Percentiles rank a stretch among this genome's conserved stretches.
These are phyloP conservation scores for Rhododendron simsii DNA, from an alignment of 148 eudicot genomes.

Conservation along the genomic window DNA sequence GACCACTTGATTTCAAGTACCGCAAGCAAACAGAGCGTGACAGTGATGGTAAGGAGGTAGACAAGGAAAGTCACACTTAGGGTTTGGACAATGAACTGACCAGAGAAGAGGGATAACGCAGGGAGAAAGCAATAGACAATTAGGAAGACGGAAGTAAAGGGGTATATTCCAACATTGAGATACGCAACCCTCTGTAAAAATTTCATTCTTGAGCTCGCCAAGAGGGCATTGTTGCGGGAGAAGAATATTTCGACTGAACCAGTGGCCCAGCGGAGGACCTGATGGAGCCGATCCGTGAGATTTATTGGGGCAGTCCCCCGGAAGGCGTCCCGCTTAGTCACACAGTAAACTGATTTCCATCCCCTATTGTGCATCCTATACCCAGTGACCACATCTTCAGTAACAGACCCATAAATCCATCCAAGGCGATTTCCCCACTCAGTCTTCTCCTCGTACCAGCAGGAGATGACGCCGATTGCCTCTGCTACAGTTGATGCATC, in stretches of 20 bases:
- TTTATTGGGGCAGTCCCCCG: slow-evolving; percentile 94
- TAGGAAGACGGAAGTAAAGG: slow-evolving; percentile 80
- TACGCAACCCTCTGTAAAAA: slow-evolving; percentile 76
- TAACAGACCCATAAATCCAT: slow-evolving; percentile 93
- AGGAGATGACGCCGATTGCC: slow-evolving; percentile 78
- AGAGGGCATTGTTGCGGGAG: slow-evolving; percentile 83
- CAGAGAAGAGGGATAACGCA: slow-evolving; percentile 88
- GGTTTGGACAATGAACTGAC: slow-evolving; percentile 85
- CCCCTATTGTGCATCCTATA: slow-evolving; percentile 94
- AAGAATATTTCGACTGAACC: slow-evolving; percentile 93
- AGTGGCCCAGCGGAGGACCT: slow-evolving; percentile 93
- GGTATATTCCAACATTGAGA: slow-evolving; percentile 90
- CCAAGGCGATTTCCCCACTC: slow-evolving; percentile 93
- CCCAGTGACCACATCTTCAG: slow-evolving; percentile 94
- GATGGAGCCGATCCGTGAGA: slow-evolving; percentile 89
- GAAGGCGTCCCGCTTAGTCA: slow-evolving; percentile 81
- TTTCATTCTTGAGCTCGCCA: slow-evolving; percentile 86
- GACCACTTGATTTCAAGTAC: slow-evolving; percentile 90
- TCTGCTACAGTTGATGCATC: slow-evolving; percentile 84
- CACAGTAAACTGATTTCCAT: slow-evolving; percentile 85
- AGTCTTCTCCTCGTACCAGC: slow-evolving; percentile 96
- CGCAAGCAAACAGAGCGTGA: slow-evolving; percentile 66
- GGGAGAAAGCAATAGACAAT: slow-evolving; percentile 90
- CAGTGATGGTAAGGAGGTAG: slow-evolving; percentile 60
- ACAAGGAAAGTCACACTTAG: slow-evolving; percentile 74